Base-by-base conservation (phyloP, 441 rosid genomes). In the Croton laevigatus region DNA sequence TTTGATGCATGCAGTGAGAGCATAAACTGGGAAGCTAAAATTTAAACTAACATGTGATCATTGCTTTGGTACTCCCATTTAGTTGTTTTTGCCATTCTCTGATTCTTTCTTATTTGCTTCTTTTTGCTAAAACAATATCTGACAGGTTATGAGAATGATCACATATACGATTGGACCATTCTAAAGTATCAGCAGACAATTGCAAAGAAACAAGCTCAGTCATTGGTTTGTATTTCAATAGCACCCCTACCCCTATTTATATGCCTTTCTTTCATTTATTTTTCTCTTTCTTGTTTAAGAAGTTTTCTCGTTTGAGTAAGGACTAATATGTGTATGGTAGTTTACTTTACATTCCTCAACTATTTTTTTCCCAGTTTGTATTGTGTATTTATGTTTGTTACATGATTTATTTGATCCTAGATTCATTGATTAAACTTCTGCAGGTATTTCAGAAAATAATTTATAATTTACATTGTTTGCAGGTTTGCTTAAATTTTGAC, bases 101-200 rank as follows among this genome's bases (percentile, higher is more conserved):
- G 38, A 53, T 53, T 19, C 14, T 38, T 68, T 54, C 22, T 67
- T 20, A 60, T 40, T 40, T 60, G 5, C 1, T 17, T 0, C n/a
- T 4, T 34, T 74, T 32, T 62, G 44, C 54, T 11, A 13, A 3
- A 48, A 13, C 14, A 13, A 46, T 37, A 45, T 58, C 59, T 46
- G 20, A 65, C 49, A 91, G 97, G 92, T 36, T 83, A 78, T 73
- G 87, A 79, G 57, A 84, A 79, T 70, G 95, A 91, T 81, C 81
- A 80, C 69, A 73, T 87, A 60, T 91, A 86, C 80, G 95, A 91
- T 83, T 91, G 97, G 97, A 91, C 96, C 42, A 85, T 91, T 65
- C 84, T 89, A 27, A 91, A 91, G 85, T 83, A 86, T 77, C 89
- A 87, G 75, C 94, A 88, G 81, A 78, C 93, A 48, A 89, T 87